phyloP scores from a whole-genome alignment of 2,329 filamentous ascomycete species.

The Trichocomaceae sp. region DNA sequence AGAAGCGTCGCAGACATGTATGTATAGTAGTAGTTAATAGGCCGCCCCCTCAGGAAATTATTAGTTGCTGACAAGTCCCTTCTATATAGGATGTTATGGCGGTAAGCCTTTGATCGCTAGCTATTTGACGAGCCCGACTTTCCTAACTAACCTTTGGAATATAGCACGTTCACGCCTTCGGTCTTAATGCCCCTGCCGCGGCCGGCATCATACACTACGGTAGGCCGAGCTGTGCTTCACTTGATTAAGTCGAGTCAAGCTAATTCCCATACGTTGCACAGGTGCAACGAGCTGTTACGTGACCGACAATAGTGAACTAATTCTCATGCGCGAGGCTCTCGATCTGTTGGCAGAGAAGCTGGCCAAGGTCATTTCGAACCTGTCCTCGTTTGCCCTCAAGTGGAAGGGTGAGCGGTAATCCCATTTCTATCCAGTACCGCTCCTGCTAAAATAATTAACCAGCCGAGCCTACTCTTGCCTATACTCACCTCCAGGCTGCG shows the following conservation, averaged over 20 bases:
- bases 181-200: conserved; percentile 54
- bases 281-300: conserved; percentile 28
- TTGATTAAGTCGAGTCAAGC: conserved; percentile 19
- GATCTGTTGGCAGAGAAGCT: conserved; percentile 72
- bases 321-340: conserved; percentile 67
- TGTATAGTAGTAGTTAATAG: no score
- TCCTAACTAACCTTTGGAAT: not conserved
- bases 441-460: conserved; percentile 20
- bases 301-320: conserved; percentile 72
- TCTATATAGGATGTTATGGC: conserved; percentile 47
- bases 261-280: conserved; percentile 19
- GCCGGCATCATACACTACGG: conserved; percentile 78
- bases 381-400: conserved; percentile 64
- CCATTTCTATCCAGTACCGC: conserved; percentile 69
- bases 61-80: conserved; percentile 41
- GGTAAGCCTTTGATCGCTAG: not conserved
- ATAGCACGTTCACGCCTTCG: conserved; percentile 51
- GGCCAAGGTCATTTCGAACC: conserved; percentile 69
- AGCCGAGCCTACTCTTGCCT: conserved; percentile 5
- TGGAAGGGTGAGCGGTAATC: conserved; percentile 63
- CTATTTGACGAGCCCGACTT: not conserved
- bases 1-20: conserved; percentile 47
- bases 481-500: conserved; percentile 32
- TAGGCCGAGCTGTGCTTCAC: conserved; percentile 45
- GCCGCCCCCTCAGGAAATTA: conserved; percentile 13